A percentile compares a stretch with the other conserved stretches of the same genome.
Conservation (phyloP, 2,329 filamentous ascomycete species). For the Venturia asperata region DNA sequence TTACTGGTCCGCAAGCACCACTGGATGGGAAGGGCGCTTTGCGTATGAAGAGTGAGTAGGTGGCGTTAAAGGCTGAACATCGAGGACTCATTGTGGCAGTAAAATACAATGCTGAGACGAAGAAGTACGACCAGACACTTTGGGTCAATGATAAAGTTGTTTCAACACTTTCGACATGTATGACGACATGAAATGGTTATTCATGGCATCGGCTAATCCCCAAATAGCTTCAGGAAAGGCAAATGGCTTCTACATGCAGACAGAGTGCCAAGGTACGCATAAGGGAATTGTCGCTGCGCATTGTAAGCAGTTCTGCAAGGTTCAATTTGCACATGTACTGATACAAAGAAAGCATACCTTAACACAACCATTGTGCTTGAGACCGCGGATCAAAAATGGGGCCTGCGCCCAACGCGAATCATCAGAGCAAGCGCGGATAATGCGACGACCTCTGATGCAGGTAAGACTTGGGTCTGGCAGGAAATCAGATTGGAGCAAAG, state of each 20-base stretch:
- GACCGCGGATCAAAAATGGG: not conserved
- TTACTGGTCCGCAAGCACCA: constrained; percentile 1
- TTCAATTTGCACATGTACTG: not conserved
- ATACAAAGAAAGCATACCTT: not conserved
- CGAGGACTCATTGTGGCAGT: not conserved
- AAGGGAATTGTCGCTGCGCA: constrained; percentile 12
- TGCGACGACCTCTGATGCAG: constrained; percentile 3
- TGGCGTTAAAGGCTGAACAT: not conserved
- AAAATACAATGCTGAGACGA: constrained; percentile 3
- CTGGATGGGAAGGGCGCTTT: constrained; percentile 4
- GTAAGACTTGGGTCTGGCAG: constrained; percentile 10
- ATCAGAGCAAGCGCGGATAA: constrained; percentile 9
- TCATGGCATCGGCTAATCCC: not conserved
- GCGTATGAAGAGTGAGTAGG: constrained; percentile 11
- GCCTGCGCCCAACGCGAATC: not conserved
- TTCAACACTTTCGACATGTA: constrained; percentile 12
- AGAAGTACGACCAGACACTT: constrained; percentile 15
- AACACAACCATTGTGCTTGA: constrained; percentile 14
- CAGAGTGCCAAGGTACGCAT: constrained; percentile 15
- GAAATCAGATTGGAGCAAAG: constrained; percentile 14
- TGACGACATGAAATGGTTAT: not conserved
- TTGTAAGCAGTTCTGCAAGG: not conserved
- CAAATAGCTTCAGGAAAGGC: constrained; percentile 10
- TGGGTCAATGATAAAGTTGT: constrained; percentile 11
- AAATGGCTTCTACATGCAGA: constrained; percentile 12